These are phyloP conservation scores for Neofusicoccum ribis DNA, from an alignment of 2,329 filamentous ascomycete species.

Conservation along the genomic window DNA sequence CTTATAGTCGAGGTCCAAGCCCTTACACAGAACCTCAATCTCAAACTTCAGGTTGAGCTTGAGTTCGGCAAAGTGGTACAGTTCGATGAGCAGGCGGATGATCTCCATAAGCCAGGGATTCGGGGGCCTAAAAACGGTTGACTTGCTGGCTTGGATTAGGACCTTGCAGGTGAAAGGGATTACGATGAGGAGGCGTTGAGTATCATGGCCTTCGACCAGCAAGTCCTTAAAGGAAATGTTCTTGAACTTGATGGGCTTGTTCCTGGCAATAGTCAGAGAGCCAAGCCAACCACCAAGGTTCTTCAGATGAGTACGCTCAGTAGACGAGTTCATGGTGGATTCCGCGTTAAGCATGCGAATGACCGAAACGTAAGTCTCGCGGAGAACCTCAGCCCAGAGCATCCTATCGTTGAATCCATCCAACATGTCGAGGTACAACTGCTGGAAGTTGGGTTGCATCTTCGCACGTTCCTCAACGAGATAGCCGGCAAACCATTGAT, in stretches of 20 bases:
- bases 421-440: slow-evolving; percentile 87
- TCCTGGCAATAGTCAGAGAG: slow-evolving; percentile 84
- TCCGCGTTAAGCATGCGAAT: slow-evolving; percentile 88
- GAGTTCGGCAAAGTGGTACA: slow-evolving; percentile 89
- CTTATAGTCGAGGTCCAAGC: slow-evolving; percentile 87
- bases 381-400: slow-evolving; percentile 84
- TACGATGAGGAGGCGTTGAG: slow-evolving; percentile 84
- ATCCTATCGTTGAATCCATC: slow-evolving; percentile 75
- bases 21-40: slow-evolving; percentile 95
- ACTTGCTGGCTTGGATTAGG: slow-evolving; percentile 77
- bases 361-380: slow-evolving; percentile 88
- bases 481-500: slow-evolving; percentile 96
- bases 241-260: slow-evolving; percentile 93
- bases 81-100: slow-evolving; percentile 82
- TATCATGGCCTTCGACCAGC: slow-evolving; percentile 89
- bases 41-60: slow-evolving; percentile 98
- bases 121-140: slow-evolving; percentile 86
- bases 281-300: slow-evolving; percentile 94
- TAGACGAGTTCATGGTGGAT: slow-evolving; percentile 76
- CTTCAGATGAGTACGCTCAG: slow-evolving; percentile 85
- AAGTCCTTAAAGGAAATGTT: slow-evolving; percentile 98
- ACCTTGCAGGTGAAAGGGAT: slow-evolving; percentile 99
- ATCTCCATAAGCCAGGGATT: slow-evolving; percentile 99
- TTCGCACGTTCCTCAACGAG: slow-evolving; percentile 95
- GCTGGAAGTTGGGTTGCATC: slow-evolving; percentile 94